phyloP scores from a whole-genome alignment of 768 basidiomycete species.

The Trametes gibbosa region DNA sequence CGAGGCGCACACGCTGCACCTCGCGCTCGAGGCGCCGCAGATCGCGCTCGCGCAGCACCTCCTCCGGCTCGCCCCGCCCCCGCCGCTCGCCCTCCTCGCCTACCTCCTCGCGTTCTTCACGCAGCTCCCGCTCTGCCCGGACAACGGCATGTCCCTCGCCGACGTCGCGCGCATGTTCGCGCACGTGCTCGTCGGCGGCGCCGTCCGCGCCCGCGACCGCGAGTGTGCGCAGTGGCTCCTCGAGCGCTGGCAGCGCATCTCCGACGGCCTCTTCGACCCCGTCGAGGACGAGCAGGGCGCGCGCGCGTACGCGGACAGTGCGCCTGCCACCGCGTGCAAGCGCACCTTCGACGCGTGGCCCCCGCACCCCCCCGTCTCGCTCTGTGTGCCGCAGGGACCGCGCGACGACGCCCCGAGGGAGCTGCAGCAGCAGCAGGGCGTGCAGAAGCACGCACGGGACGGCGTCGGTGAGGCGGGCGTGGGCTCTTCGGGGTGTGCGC shows the following conservation, averaged over 20 bases:
- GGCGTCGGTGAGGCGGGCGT: neutral
- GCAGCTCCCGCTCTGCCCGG: constrained; percentile 48
- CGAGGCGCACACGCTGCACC: neutral
- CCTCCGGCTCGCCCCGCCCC: constrained; percentile 47
- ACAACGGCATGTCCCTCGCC: constrained; percentile 46
- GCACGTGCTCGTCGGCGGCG: constrained; percentile 35
- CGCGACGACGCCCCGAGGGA: neutral
- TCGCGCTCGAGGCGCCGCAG: constrained; percentile 31
- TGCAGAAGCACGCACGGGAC: neutral
- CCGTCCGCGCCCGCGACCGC: neutral
- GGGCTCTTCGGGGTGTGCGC: too few relatives aligned
- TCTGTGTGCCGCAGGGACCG: neutral
- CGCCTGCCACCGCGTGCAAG: neutral
- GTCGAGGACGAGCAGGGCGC: neutral
- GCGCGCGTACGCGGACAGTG: neutral
- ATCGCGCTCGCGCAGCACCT: constrained; percentile 44
- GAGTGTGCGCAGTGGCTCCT: constrained; percentile 28
- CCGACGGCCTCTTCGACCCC: constrained; percentile 15
- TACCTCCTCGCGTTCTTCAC: constrained; percentile 50
- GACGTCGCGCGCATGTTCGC: constrained; percentile 49
- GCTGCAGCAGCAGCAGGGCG: neutral
- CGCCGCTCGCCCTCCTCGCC: constrained; percentile 39
- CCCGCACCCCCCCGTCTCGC: neutral
- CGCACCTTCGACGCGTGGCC: neutral
- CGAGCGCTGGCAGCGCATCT: constrained; percentile 17